phyloP scores from a whole-genome alignment of 345 rosid species.

The Alliaria petiolata region DNA sequence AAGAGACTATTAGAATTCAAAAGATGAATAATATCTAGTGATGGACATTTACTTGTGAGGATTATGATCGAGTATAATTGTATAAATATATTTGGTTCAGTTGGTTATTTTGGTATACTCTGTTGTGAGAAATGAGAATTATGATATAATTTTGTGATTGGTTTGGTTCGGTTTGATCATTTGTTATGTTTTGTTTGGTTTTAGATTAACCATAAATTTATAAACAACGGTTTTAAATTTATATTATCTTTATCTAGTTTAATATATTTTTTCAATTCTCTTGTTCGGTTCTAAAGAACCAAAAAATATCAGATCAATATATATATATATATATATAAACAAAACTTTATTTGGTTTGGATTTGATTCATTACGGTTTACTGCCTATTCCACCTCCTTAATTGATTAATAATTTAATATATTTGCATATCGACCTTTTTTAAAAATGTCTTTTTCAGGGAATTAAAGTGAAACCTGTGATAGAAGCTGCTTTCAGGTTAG shows the following conservation, averaged over 20 bases:
- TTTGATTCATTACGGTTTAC: neutral
- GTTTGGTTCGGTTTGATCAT: neutral
- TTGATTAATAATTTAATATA: too few species aligned
- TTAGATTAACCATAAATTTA: neutral
- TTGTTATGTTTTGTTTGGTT: neutral
- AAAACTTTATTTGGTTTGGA: neutral
- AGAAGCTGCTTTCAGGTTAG: neutral
- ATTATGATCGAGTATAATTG: neutral
- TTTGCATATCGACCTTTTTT: neutral
- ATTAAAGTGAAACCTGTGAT: constrained; percentile 33
- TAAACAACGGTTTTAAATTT: neutral
- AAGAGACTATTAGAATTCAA: neutral
- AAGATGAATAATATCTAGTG: neutral
- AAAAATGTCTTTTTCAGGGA: neutral
- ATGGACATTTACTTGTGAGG: too few species aligned
- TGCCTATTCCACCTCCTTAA: neutral
- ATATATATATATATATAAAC: too few species aligned
- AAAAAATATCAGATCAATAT: too few species aligned
- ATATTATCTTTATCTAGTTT: too few species aligned
- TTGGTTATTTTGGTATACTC: neutral
- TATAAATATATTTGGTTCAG: neutral
- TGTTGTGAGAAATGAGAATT: neutral
- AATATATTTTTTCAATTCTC: neutral
- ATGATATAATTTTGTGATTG: too few species aligned
- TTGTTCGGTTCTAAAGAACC: too few species aligned